Evolutionary conservation across 2,329 filamentous ascomycete genomes (phyloP).

Genomic region (Dryadomyces quercus-mongolicae): DNA sequence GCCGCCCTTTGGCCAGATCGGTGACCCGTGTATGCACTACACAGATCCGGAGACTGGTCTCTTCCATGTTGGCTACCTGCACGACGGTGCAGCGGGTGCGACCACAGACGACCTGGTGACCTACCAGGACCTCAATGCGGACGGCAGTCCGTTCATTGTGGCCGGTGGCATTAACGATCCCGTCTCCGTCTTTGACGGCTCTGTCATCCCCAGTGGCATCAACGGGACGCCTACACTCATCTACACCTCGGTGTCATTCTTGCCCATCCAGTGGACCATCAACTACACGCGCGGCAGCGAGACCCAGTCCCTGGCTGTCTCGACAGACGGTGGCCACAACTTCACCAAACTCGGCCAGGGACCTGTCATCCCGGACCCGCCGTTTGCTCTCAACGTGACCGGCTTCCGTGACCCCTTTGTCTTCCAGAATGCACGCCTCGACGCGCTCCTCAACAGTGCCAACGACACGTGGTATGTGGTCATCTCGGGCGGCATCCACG

Average conservation of each 20-base stretch:
- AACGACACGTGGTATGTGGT: background rate
- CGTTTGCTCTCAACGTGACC: constrained; percentile 1
- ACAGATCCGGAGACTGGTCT: background rate
- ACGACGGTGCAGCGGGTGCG: background rate
- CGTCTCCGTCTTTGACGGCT: constrained; percentile 1
- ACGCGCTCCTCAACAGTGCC: background rate
- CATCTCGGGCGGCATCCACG: constrained; percentile 1
- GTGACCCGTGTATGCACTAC: constrained; percentile 3
- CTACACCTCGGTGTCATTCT: constrained; percentile 1
- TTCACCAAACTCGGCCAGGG: background rate
- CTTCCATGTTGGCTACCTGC: constrained; percentile 2
- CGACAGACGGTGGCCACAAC: background rate
- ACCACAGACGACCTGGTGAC: constrained; percentile 3
- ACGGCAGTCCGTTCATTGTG: background rate
- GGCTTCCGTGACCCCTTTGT: constrained; percentile 1
- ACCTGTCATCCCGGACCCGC: background rate
- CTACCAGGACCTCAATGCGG: background rate
- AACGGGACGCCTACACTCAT: constrained; percentile 1
- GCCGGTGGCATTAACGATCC: constrained; percentile 2
- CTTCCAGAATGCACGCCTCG: constrained; percentile 1
- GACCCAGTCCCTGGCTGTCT: constrained; percentile 2
- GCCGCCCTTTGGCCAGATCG: constrained; percentile 3
- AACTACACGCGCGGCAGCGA: constrained; percentile 13
- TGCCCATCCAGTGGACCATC: constrained; percentile 3
- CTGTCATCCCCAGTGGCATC: constrained; percentile 1